phyloP scores from a whole-genome alignment of 2,329 filamentous ascomycete genomes.

The Penicillium sp. region DNA sequence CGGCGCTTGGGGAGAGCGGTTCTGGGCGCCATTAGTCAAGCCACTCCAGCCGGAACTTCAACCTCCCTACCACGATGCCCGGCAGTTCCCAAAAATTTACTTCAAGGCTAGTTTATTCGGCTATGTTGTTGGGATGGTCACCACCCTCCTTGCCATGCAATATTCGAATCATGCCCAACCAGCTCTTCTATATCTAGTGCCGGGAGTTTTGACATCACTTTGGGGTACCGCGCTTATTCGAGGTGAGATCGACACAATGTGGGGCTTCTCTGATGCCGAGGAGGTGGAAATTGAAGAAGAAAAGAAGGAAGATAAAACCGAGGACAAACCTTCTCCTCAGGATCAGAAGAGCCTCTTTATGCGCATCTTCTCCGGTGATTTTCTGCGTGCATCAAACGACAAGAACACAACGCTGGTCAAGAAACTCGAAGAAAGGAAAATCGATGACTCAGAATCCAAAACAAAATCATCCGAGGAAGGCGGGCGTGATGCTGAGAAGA shows the following conservation, averaged over 20 bases:
- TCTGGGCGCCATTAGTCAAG: slow-evolving; percentile 62
- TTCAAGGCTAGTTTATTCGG: slow-evolving; percentile 75
- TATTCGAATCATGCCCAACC: slow-evolving; percentile 81
- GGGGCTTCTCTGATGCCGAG: slow-evolving; percentile 71
- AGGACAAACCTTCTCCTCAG: slow-evolving; percentile 23
- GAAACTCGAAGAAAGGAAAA: slow-evolving; percentile 4
- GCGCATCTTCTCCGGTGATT: slow-evolving; percentile 28
- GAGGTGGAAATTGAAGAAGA: slow-evolving; percentile 43
- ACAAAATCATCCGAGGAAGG: slow-evolving; percentile 21
- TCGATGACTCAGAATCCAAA: slow-evolving; percentile 31
- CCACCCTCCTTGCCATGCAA: slow-evolving; percentile 73
- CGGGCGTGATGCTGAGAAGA: slow-evolving; percentile 6
- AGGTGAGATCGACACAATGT: slow-evolving; percentile 73
- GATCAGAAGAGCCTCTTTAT: slow-evolving; percentile 24
- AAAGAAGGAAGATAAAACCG: slow-evolving; percentile 44
- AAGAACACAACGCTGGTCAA: not conserved
- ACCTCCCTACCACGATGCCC: slow-evolving; percentile 39
- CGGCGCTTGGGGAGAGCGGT: slow-evolving; percentile 76
- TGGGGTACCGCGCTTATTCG: slow-evolving; percentile 71
- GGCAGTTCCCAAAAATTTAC: slow-evolving; percentile 75
- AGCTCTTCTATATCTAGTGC: slow-evolving; percentile 87
- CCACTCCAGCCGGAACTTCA: slow-evolving; percentile 31
- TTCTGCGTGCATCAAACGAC: slow-evolving; percentile 3
- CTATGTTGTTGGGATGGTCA: slow-evolving; percentile 74
- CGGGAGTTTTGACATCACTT: slow-evolving; percentile 70